A percentile compares a stretch with the other conserved stretches of the same genome.
Evolutionary conservation across 176 grass and related monocot species (phyloP).

Genomic region (Phragmites australis): DNA sequence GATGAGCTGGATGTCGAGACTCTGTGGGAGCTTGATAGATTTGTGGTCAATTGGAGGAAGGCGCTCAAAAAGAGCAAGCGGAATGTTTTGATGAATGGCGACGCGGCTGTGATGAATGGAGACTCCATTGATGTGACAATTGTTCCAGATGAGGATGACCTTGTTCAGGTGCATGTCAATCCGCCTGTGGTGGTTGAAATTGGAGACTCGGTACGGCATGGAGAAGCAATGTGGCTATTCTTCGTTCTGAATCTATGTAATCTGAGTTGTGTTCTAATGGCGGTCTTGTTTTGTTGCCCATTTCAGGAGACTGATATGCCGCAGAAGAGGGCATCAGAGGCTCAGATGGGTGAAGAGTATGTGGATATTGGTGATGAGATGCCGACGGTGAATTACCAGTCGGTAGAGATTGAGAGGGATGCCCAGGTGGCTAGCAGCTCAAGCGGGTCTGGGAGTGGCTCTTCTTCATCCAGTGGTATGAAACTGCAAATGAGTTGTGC

Average conservation of each 20-base stretch:
- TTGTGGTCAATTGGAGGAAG: constrained; percentile 86
- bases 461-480: constrained; percentile 83
- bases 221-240: neutral
- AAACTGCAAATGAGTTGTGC: neutral
- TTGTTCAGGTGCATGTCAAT: constrained; percentile 42
- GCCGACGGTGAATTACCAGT: constrained; percentile 65
- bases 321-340: constrained; percentile 25
- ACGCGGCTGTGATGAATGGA: constrained; percentile 34
- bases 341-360: constrained; percentile 66
- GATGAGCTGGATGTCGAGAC: constrained; percentile 81
- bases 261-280: neutral
- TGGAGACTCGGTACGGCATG: constrained; percentile 42
- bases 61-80: constrained; percentile 51
- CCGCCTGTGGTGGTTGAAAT: constrained; percentile 36
- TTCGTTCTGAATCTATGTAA: neutral
- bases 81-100: constrained; percentile 5
- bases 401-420: constrained; percentile 81
- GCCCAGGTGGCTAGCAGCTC: constrained; percentile 56
- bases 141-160: constrained; percentile 36
- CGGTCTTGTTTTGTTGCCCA: neutral
- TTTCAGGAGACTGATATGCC: constrained; percentile 37
- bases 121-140: constrained; percentile 24
- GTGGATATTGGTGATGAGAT: constrained; percentile 93
- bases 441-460: constrained; percentile 67
- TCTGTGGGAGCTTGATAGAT: constrained; percentile 91